Percentiles rank a stretch among this genome's conserved stretches.
These are phyloP conservation scores for Leucocoprinus leucothites DNA, from an alignment of 768 basidiomycete genomes.

Conservation along the genomic window DNA sequence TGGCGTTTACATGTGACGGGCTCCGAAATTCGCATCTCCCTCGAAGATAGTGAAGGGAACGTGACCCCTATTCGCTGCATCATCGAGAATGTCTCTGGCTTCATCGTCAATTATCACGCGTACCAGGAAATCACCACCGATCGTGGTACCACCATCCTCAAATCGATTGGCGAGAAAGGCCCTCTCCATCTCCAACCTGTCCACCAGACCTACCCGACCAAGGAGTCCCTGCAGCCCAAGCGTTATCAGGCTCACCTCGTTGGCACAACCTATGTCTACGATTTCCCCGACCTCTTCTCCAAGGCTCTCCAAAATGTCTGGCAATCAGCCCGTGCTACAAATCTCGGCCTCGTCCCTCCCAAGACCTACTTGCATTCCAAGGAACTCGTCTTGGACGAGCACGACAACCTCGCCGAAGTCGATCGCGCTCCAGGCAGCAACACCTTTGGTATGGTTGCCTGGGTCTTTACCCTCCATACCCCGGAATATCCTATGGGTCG, in stretches of 20 bases:
- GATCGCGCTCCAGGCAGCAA: conserved; percentile 93
- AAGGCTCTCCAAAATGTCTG: conserved; percentile 95
- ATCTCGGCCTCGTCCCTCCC: conserved; percentile 69
- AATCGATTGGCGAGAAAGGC: conserved; percentile 97
- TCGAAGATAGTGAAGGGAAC: conserved; percentile 95
- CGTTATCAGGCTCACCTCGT: conserved; percentile 98
- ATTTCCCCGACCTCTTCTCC: conserved; percentile 98
- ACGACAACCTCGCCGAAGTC: conserved; percentile 87
- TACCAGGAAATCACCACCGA: conserved; percentile 99
- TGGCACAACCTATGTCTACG: conserved; percentile 98
- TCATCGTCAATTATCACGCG: conserved; percentile 96
- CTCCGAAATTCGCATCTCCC: conserved; percentile 91
- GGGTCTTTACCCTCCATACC: conserved; percentile 90
- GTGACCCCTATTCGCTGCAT: conserved; percentile 95
- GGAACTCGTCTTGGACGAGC: conserved; percentile 93
- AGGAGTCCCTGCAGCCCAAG: conserved; percentile 97
- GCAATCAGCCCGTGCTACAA: conserved; percentile 63
- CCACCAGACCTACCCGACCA: conserved; percentile 90
- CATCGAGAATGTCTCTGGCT: conserved; percentile 98
- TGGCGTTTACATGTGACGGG: conserved; percentile 99
- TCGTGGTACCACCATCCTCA: conserved; percentile 91
- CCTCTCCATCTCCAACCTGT: conserved; percentile 96
- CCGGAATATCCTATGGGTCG: conserved; percentile 93
- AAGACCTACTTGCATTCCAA: conserved; percentile 77
- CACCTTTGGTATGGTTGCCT: conserved; percentile 95